A percentile compares a stretch with the other conserved stretches of the same genome.
Evolutionary conservation across 2,329 filamentous ascomycete genomes (phyloP).

Genomic region (Epichloe gansuensis): DNA sequence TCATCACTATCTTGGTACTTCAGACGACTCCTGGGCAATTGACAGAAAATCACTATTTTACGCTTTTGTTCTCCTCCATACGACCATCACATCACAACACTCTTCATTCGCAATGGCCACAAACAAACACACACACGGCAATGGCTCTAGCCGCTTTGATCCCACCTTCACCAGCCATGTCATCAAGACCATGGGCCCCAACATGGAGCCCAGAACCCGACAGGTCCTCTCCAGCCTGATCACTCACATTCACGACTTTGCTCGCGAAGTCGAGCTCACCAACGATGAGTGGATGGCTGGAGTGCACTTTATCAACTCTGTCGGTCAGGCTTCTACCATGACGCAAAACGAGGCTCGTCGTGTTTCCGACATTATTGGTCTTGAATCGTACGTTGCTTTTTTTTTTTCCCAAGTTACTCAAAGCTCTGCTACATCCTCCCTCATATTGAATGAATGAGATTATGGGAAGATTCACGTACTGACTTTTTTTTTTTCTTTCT

Average conservation of each 20-base stretch:
- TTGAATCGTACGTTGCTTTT: constrained; percentile 47
- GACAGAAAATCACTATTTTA: no score
- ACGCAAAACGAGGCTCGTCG: constrained; percentile 64
- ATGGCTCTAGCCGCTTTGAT: constrained; percentile 42
- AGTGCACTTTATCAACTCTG: constrained; percentile 61
- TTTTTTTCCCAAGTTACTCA: background rate
- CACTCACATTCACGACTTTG: constrained; percentile 65
- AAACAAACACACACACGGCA: constrained; percentile 14
- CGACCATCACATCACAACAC: background rate
- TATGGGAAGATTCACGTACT: background rate
- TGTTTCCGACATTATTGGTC: constrained; percentile 58
- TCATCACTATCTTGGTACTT: no score
- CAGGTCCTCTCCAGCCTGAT: constrained; percentile 52
- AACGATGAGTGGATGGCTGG: constrained; percentile 66
- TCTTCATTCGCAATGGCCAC: background rate
- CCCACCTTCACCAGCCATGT: constrained; percentile 65
- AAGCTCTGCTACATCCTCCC: background rate
- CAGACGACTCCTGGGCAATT: no score
- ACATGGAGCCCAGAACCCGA: constrained; percentile 50
- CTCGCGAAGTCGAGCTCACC: constrained; percentile 63
- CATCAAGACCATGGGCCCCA: constrained; percentile 59
- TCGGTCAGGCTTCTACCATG: constrained; percentile 54
- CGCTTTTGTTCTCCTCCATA: background rate
- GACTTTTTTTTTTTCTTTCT: background rate
- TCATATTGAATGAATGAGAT: background rate